Evolutionary conservation across 2,329 filamentous ascomycete genomes (phyloP), one percentile per base, ranked within the genome.

Genomic region (Penicillium griseofulvum): DNA sequence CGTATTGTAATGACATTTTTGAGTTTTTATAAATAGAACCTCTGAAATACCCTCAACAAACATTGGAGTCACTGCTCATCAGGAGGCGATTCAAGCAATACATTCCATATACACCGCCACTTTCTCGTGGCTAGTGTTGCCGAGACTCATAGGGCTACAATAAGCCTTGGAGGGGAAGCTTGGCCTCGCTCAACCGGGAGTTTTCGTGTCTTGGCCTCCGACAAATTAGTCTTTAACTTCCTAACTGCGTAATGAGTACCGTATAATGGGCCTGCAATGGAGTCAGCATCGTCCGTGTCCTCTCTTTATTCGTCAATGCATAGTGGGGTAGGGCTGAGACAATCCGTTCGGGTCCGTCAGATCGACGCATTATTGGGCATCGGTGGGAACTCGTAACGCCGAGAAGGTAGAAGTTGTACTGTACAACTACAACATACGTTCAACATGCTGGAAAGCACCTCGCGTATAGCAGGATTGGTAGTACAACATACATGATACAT

Each of bases 121-220:
- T 41, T 43, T 17, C 43, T 34, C 44, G 49, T 52, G 48, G 55
- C 46, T 45, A 22, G 34, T 38, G 49, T 56, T 53, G 49, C 29
- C 55, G 33, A 42, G 50, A 54, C 61, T 61, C 55, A 54, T 65
- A 66, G 49, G 63, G 61, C 65, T 52, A 43, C 28, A 56, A 62
- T 63, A 68, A 68, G 63, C 65, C 58, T 68, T 59, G 14, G 56
- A 60, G 58, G 54, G 54, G 52, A 60, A 63, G 64, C 66, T 68
- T 68, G 60, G 64, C 59, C 54, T 54, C 49, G 48, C 24, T 37
- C 39, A 33, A 3, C 19, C 45, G 33, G 33, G 44, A 22, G 6
- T 36, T 31, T 33, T 38, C 24, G 1, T 26, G 37, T 19, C 51
- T 49, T 48, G 43, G 53, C 39, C 17, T 22, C 38, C 16, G 6